These are phyloP conservation scores for Nakazawaea pomicola DNA, from an alignment of 805 yeast genomes.

Conservation along the genomic window DNA sequence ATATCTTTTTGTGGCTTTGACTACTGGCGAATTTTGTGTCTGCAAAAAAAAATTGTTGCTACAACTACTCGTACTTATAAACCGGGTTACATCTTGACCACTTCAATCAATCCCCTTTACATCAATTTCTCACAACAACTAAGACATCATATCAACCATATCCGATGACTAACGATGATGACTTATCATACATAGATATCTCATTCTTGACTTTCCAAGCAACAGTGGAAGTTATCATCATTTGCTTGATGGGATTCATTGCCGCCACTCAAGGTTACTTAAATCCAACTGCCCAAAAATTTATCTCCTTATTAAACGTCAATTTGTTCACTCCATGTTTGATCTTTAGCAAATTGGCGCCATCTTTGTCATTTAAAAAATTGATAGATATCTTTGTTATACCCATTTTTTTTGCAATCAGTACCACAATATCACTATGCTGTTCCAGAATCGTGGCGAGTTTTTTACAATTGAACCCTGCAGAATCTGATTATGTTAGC, in stretches of 20 bases:
- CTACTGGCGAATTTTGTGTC: too few species aligned
- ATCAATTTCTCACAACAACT: background rate
- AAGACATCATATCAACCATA: background rate
- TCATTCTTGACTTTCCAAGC: conserved; percentile 83
- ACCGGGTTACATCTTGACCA: too few species aligned
- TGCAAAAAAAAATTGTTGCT: too few species aligned
- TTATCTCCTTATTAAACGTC: conserved; percentile 74
- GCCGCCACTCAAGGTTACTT: conserved; percentile 74
- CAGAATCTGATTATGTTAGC: conserved; percentile 86
- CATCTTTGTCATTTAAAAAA: conserved; percentile 66
- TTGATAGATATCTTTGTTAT: conserved; percentile 76
- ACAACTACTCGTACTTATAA: too few species aligned
- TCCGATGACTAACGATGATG: conserved; percentile 14
- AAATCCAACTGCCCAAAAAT: conserved; percentile 68
- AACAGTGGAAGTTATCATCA: conserved; percentile 81
- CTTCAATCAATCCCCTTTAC: too few species aligned
- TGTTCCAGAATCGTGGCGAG: conserved; percentile 56
- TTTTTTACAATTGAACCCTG: conserved; percentile 53
- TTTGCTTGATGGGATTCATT: conserved; percentile 81
- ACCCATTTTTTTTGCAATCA: conserved; percentile 77
- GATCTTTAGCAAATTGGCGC: conserved; percentile 76
- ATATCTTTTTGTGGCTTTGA: too few species aligned
- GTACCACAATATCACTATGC: conserved; percentile 69
- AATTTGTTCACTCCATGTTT: conserved; percentile 93
- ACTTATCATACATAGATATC: conserved; percentile 35